Evolutionary conservation across 1,284 basidiomycete species (phyloP), one percentile per base, ranked within the genome.

Genomic region (Ustilago trichophora): DNA sequence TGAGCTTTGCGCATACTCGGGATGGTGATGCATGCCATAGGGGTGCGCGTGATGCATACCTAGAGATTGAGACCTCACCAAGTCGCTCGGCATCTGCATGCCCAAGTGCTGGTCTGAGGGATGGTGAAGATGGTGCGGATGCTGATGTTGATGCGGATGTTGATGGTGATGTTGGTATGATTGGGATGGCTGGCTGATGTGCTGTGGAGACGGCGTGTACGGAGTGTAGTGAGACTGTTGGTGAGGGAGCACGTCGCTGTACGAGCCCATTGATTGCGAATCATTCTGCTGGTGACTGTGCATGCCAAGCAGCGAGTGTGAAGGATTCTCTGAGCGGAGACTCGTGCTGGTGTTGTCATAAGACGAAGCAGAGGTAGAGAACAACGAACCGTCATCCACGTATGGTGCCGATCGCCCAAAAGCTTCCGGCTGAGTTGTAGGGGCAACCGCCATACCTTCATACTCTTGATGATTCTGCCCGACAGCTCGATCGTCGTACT

Each of bases 41-140:
- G 33, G 18, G 11, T 43, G 32, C 0, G 44, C 10, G n/a, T 43
- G 44, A 8, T 57, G 53, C 32, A 41, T 31, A 6, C 35, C 49
- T 5, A 45, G n/a, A 6, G 49, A 12, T 1, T 48, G 60, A 1
- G 45, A 16, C 15, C 49, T 27, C 22, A n/a, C 25, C 19, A 44
- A 6, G 6, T 64, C 54, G 41, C 54, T 33, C 4, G 49, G n/a
- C 41, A 57, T 35, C 26, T 37, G 54, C 45, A 57, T 47, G 7
- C 27, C 41, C 11, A 57, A 22, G 13, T 38, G 41, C 36, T 50
- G 53, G 6, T 56, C 38, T 1, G 56, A 31, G 8, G 24, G 29
- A 16, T 44, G 51, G 9, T 52, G 47, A 19, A 29, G 18, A 25
- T 50, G 48, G 6, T 50, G 47, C 34, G 29, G 42, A 31, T 46